These are phyloP conservation scores for Staphylotrichum longicolle DNA, from an alignment of 495 filamentous ascomycete genomes.

Conservation along the genomic window DNA sequence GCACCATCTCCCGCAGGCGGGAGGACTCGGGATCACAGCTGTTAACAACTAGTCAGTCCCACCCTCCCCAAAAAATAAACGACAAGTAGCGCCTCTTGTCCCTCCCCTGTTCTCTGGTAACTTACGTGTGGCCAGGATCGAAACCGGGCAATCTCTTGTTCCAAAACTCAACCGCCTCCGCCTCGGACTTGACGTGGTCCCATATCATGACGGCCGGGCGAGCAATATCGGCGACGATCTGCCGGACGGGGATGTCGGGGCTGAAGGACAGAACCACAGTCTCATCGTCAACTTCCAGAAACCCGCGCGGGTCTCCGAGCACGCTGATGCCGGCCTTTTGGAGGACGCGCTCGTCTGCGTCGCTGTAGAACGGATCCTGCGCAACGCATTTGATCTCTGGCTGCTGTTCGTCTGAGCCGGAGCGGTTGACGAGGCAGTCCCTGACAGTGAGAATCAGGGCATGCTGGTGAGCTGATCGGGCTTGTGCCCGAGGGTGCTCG, in stretches of 20 bases:
- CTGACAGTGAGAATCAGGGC: background rate
- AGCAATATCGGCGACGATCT: slow-evolving; percentile 8
- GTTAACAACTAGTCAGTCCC: background rate
- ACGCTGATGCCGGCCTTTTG: background rate
- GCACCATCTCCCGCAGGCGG: background rate
- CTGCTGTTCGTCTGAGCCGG: background rate
- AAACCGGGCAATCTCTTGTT: background rate
- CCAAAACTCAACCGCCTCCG: background rate
- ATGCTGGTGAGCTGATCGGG: background rate
- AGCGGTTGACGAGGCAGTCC: background rate
- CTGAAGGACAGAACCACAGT: background rate
- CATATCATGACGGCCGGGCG: slow-evolving; percentile 3
- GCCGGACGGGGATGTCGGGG: slow-evolving; percentile 5
- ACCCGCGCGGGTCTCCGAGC: slow-evolving; percentile 7
- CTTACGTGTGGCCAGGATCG: no score
- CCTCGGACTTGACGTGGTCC: background rate
- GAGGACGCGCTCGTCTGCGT: background rate
- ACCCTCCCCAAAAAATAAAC: no score
- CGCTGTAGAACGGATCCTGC: slow-evolving; percentile 1
- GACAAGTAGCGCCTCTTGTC: no score
- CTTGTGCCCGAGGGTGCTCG: background rate
- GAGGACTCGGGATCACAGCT: background rate
- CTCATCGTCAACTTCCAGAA: slow-evolving; percentile 9
- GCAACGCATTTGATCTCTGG: slow-evolving; percentile 1
- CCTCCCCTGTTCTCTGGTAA: no score